A percentile compares a stretch with the other conserved stretches of the same genome.
Evolutionary conservation across 129 eudicot genomes (phyloP).

Genomic region (Flaveria linearis): DNA sequence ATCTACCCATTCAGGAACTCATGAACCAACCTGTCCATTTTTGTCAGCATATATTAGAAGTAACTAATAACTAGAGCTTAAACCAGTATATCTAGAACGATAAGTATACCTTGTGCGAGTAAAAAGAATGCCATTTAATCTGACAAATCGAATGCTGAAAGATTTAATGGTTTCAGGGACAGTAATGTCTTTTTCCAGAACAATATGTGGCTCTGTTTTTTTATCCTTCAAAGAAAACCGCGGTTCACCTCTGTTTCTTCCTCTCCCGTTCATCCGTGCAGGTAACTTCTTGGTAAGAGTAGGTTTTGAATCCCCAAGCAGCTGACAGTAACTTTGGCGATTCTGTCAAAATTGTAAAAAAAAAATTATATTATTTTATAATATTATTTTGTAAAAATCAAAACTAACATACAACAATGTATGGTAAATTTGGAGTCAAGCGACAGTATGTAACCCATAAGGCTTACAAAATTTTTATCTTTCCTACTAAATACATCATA

Average conservation of each 20-base stretch:
- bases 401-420: not conserved
- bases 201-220: constrained; percentile 41
- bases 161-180: constrained; percentile 53
- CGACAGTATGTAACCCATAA: not conserved
- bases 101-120: constrained; percentile 84
- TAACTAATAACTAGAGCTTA: not conserved
- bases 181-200: constrained; percentile 47
- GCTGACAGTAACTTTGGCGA: constrained; percentile 76
- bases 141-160: constrained; percentile 64
- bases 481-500: not conserved
- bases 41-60: not conserved
- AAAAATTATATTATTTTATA: not conserved
- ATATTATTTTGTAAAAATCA: too few relatives aligned
- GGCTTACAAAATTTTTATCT: not conserved
- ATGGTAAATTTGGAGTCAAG: not conserved
- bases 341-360: constrained; percentile 52
- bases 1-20: not conserved
- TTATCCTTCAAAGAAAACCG: constrained; percentile 53
- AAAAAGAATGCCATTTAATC: constrained; percentile 90
- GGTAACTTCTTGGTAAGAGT: constrained; percentile 50
- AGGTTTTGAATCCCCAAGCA: constrained; percentile 65
- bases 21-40: not conserved
- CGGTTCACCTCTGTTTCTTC: constrained; percentile 67
- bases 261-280: constrained; percentile 58
- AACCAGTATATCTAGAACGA: not conserved